A percentile compares a stretch with the other conserved stretches of the same genome.
phyloP scores from a whole-genome alignment of 78 protist genomes.

The Mastigamoeba balamuthi region DNA sequence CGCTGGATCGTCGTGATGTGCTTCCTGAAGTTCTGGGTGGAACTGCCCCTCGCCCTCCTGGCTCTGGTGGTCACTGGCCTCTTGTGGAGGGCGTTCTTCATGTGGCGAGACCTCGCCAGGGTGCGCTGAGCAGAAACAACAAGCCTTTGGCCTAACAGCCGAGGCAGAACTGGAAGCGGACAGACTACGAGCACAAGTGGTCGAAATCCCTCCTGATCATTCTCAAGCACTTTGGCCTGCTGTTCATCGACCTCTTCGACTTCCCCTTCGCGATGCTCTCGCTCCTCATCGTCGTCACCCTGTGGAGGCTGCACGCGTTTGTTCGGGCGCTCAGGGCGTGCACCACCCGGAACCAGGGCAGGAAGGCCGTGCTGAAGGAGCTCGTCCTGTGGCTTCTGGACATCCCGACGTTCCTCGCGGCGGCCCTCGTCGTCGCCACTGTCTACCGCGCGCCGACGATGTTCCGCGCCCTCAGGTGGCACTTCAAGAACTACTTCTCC shows the following conservation, averaged over 20 bases:
- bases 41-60: conserved; percentile 26
- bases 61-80: background rate
- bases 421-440: conserved; percentile 3
- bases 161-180: background rate
- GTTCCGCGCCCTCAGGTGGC: background rate
- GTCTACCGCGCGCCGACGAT: conserved; percentile 21
- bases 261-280: conserved; percentile 28
- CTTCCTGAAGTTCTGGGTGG: conserved; percentile 12
- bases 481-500: background rate
- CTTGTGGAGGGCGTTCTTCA: conserved; percentile 39
- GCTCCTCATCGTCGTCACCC: conserved; percentile 20
- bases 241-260: conserved; percentile 45
- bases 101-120: background rate
- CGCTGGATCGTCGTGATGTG: background rate
- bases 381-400: conserved; percentile 19
- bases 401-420: conserved; percentile 42
- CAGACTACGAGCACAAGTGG: background rate
- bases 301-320: conserved; percentile 15
- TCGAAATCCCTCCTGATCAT: background rate
- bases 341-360: background rate
- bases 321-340: background rate
- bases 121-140: background rate
- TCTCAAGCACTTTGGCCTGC: conserved; percentile 13
- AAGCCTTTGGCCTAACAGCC: background rate
- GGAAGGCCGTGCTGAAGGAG: conserved; percentile 13